Percentiles rank a stretch among this genome's conserved stretches.
Conservation (phyloP, 495 filamentous ascomycete species). For the Pseudevernia furfuracea region DNA sequence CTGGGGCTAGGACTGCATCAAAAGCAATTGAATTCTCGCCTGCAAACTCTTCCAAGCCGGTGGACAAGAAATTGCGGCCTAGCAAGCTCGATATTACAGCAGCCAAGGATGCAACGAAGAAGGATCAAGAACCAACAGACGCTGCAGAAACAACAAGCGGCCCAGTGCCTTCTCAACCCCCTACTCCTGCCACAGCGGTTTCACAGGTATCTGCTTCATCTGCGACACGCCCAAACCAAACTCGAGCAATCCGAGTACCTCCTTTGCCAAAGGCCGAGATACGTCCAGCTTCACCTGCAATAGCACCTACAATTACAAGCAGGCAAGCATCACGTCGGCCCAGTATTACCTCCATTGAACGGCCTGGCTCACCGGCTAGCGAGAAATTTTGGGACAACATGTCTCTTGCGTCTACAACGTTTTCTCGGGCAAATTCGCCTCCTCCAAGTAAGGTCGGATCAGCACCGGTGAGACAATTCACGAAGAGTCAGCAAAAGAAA, state of each 20-base stretch:
- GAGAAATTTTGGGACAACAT: slow-evolving; percentile 73
- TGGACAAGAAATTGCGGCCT: slow-evolving; percentile 49
- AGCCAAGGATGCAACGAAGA: slow-evolving; percentile 37
- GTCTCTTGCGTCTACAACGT: slow-evolving; percentile 65
- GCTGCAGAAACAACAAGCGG: slow-evolving; percentile 8
- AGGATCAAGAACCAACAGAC: slow-evolving; percentile 30
- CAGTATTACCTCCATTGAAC: slow-evolving; percentile 53
- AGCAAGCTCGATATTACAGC: slow-evolving; percentile 58
- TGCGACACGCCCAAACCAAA: slow-evolving; percentile 35
- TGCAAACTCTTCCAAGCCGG: slow-evolving; percentile 33
- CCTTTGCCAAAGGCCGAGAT: slow-evolving; percentile 64
- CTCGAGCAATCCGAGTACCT: slow-evolving; percentile 58
- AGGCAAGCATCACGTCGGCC: slow-evolving; percentile 49
- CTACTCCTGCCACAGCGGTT: slow-evolving; percentile 40
- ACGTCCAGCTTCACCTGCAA: slow-evolving; percentile 35
- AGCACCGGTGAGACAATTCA: slow-evolving; percentile 68
- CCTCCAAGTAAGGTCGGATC: slow-evolving; percentile 68
- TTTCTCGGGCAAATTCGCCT: slow-evolving; percentile 83
- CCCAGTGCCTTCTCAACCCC: slow-evolving; percentile 35
- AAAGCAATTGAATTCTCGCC: slow-evolving; percentile 22
- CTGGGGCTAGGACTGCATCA: neutral
- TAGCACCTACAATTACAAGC: slow-evolving; percentile 33
- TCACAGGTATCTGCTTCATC: slow-evolving; percentile 46
- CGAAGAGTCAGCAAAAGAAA: slow-evolving; percentile 87
- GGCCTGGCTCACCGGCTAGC: slow-evolving; percentile 70